These are phyloP conservation scores for Tuber calosporum DNA, from an alignment of 495 filamentous ascomycete genomes.

Conservation along the genomic window DNA sequence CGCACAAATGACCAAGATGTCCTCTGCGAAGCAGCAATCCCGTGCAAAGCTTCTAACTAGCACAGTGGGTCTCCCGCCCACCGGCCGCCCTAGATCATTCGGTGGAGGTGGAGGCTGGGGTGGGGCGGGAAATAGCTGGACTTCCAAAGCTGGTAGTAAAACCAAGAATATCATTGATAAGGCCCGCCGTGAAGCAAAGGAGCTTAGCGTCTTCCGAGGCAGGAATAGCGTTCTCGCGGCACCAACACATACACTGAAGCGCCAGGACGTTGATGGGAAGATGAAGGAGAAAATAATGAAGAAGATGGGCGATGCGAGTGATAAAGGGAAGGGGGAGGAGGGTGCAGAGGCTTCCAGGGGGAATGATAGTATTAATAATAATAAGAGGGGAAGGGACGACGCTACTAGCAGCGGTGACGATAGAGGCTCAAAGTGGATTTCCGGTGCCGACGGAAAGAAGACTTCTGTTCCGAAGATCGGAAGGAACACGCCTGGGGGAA, in stretches of 20 bases:
- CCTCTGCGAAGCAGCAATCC: constrained; percentile 22
- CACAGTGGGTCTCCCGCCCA: constrained; percentile 24
- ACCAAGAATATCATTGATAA: constrained; percentile 39
- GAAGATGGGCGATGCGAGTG: constrained; percentile 43
- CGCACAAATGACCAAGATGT: constrained; percentile 26
- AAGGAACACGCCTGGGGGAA: neutral
- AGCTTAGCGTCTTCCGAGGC: constrained; percentile 28
- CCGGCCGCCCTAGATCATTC: constrained; percentile 10
- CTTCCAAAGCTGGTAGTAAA: constrained; percentile 34
- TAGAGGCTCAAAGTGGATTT: constrained; percentile 18
- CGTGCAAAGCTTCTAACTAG: constrained; percentile 26
- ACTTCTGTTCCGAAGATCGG: constrained; percentile 10
- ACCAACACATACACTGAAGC: constrained; percentile 26
- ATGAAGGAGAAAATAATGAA: constrained; percentile 47
- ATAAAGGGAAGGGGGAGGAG: constrained; percentile 84
- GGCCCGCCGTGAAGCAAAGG: constrained; percentile 36
- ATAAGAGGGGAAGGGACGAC: constrained; percentile 11
- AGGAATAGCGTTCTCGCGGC: constrained; percentile 30
- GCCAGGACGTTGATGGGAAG: constrained; percentile 17
- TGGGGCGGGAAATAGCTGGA: constrained; percentile 18
- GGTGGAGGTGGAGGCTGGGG: constrained; percentile 35
- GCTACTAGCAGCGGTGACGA: neutral
- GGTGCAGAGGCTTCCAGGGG: constrained; percentile 80
- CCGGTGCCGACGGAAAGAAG: constrained; percentile 9
- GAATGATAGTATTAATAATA: constrained; percentile 46